Evolutionary conservation across 345 rosid species (phyloP), one percentile per base, ranked within the genome.

Genomic region (Euclidium syriacum): DNA sequence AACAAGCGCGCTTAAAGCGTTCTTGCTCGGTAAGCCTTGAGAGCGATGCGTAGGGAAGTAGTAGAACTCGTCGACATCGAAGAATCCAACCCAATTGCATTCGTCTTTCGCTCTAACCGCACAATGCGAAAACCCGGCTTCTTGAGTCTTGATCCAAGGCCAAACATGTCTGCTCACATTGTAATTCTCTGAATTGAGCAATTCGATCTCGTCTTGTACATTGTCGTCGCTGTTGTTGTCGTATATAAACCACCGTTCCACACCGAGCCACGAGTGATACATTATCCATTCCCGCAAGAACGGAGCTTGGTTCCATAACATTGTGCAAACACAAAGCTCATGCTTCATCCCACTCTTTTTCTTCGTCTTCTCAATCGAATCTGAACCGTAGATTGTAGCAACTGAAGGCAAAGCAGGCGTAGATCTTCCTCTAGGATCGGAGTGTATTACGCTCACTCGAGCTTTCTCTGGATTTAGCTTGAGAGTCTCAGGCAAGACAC

Each of bases 71-170:
- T 95, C 99, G 0, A 95, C 97, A 29, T 95, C 97, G 24, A 95
- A 86, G 83, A 95, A 95, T 15, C 89, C 99, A 0, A 95, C 80
- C 99, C 97, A 95, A 53, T 75, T 64, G 72, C 99, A 95, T 54
- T 84, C 95, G 1, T 77, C 68, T 74, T 79, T 83, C 3, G 99
- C 92, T 65, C 86, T 74, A 42, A 95, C 62, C 39, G 88, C 85
- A 65, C 99, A 95, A 51, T 95, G 97, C 0, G 97, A 90, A 72
- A 95, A 90, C 0, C 99, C 97, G 0, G 97, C 99, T 74, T 95
- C 99, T 62, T 95, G 99, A 24, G 97, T 81, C 72, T 95, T 95
- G 57, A 84, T 82, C 99, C 99, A 95, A 0, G 99, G 99, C 97
- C 96, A 94, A 26, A 73, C 76, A 67, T 90, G 92, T 49, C 90